These are phyloP conservation scores for Penicillium digitatum DNA, from an alignment of 2,329 filamentous ascomycete species.

Conservation along the genomic window DNA sequence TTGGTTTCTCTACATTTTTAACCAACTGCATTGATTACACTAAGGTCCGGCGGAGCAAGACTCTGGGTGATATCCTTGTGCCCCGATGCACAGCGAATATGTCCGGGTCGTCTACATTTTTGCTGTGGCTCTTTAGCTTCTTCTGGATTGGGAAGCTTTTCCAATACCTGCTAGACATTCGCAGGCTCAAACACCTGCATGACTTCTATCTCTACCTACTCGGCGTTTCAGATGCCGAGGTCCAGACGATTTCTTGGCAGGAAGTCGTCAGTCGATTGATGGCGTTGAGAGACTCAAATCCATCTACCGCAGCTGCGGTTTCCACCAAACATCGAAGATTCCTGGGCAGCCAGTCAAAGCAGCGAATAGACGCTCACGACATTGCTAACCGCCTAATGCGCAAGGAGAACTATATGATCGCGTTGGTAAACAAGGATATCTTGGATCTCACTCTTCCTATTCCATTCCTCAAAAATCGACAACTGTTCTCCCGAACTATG, in stretches of 20 bases:
- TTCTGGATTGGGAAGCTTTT: slow-evolving; percentile 80
- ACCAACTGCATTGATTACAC: slow-evolving; percentile 81
- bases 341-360: slow-evolving; percentile 81
- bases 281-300: slow-evolving; percentile 76
- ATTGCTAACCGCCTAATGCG: slow-evolving; percentile 97
- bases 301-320: slow-evolving; percentile 67
- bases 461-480: slow-evolving; percentile 73
- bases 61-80: slow-evolving; percentile 59
- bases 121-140: slow-evolving; percentile 79
- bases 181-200: slow-evolving; percentile 70
- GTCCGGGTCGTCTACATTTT: slow-evolving; percentile 70
- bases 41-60: slow-evolving; percentile 64
- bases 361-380: slow-evolving; percentile 90
- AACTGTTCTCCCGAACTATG: slow-evolving; percentile 82
- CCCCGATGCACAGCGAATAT: slow-evolving; percentile 71
- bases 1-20: slow-evolving; percentile 76
- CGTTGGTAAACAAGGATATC: slow-evolving; percentile 94
- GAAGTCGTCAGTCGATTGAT: slow-evolving; percentile 83
- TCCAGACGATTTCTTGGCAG: slow-evolving; percentile 93
- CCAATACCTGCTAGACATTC: slow-evolving; percentile 68
- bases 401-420: slow-evolving; percentile 93
- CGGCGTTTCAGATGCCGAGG: slow-evolving; percentile 77
- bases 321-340: slow-evolving; percentile 58
- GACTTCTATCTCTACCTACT: slow-evolving; percentile 82
- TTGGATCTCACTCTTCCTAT: slow-evolving; percentile 80